A percentile compares a stretch with the other conserved stretches of the same genome.
Conservation (phyloP, 352 stramenopile genomes). For the Phytophthora idaei region DNA sequence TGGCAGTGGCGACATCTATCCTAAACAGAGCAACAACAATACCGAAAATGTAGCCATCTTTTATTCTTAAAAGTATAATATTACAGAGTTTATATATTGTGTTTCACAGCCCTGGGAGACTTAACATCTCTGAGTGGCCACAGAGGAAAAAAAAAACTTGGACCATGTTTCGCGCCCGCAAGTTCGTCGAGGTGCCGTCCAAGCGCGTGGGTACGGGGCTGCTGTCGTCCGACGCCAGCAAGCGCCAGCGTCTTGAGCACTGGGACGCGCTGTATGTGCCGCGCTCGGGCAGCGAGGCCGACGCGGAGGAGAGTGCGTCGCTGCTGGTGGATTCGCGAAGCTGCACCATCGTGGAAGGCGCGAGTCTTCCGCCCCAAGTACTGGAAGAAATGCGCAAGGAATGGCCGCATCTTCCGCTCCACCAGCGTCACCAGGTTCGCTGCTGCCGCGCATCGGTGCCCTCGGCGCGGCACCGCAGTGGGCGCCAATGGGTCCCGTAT, state of each 20-base stretch:
- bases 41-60: too few species aligned
- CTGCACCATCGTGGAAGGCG: conserved; percentile 57
- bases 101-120: background rate
- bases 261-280: conserved; percentile 31
- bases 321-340: conserved; percentile 62
- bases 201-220: conserved; percentile 60
- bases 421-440: conserved; percentile 26
- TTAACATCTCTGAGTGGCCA: conserved; percentile 13
- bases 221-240: conserved; percentile 48
- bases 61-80: background rate
- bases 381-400: conserved; percentile 58
- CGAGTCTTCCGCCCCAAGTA: conserved; percentile 45
- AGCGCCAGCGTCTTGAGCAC: conserved; percentile 70
- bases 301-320: conserved; percentile 20
- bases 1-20: conserved; percentile 22
- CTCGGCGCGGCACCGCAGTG: conserved; percentile 52
- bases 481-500: conserved; percentile 59
- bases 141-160: background rate
- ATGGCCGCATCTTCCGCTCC: conserved; percentile 22
- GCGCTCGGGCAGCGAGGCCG: conserved; percentile 11
- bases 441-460: conserved; percentile 50
- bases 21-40: conserved; percentile 1
- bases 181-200: conserved; percentile 62
- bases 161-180: conserved; percentile 76
- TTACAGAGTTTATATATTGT: conserved; percentile 7